Evolutionary conservation across 2,329 filamentous ascomycete species (phyloP), one percentile per base, ranked within the genome.

Genomic region (Emericellopsis atlantica): DNA sequence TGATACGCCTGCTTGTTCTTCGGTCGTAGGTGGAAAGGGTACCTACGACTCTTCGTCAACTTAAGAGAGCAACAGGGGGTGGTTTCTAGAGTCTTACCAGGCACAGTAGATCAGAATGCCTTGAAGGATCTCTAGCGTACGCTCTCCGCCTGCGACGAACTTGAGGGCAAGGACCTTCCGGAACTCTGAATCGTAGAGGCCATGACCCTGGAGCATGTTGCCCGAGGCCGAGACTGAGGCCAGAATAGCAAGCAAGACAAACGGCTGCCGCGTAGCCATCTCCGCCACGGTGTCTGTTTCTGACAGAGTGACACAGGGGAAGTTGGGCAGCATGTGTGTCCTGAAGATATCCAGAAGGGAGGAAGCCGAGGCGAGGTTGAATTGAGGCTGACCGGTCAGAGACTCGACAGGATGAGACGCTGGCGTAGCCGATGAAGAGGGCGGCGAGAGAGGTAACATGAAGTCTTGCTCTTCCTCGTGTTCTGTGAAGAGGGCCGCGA

Each of bases 111-210:
- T 64, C 22, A 78, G 55, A 16, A 79, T 54, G 4, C 74, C 74
- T 45, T 76, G 70, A 1, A 79, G 51, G 14, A 79, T 48, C 47
- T 79, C 73, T 18, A 79, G 44, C 11, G 63, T 74, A 42, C 71
- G 66, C 57, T 79, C 74, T 0, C 74, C 72, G 4, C 68, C 65
- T 0, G 74, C 63, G 1, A 79, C 69, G 33, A 74, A 69, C 51
- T 73, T 76, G 36, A 73, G 57, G 1, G 65, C 71, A n/a, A 76
- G 48, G 0, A 74, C 62, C 49, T 74, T 75, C 24, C 72, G 61
- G 39, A 78, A 72, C 53, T 78, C 74, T 38, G 70, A 66, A 23
- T 77, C 74, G 36, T 78, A 74, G 3, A 72, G 56, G 12, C 55
- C 65, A 42, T 76, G 69, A 0, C 72, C 66, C 46, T 72, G 68